Evolutionary conservation across 2,329 filamentous ascomycete species (phyloP).

Genomic region (Fusarium oligoseptatum): DNA sequence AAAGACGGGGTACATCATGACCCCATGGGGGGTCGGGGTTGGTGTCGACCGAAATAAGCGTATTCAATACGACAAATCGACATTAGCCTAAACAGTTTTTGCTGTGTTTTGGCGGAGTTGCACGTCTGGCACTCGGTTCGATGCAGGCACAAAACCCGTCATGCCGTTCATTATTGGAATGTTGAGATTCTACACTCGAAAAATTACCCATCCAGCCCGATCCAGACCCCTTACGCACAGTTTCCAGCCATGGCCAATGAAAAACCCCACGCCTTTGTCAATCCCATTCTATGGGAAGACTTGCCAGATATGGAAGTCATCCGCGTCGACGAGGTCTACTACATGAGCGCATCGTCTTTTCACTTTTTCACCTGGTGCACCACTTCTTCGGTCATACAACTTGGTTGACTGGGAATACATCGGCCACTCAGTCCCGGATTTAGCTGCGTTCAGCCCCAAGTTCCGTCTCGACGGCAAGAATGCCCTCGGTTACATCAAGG

Average conservation of each 20-base stretch:
- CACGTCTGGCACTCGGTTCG: background rate
- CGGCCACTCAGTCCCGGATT: slow-evolving; percentile 55
- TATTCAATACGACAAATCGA: background rate
- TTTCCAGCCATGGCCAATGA: background rate
- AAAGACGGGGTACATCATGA: background rate
- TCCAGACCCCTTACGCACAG: background rate
- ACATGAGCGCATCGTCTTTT: slow-evolving; percentile 68
- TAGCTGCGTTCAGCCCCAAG: slow-evolving; percentile 9
- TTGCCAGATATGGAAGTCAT: slow-evolving; percentile 68
- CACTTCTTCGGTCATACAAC: slow-evolving; percentile 67
- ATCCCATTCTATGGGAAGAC: slow-evolving; percentile 68
- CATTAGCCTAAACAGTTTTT: background rate
- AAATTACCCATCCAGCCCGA: background rate
- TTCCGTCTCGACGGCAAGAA: slow-evolving; percentile 53
- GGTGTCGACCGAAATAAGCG: background rate
- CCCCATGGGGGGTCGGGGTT: background rate
- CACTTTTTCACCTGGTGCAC: slow-evolving; percentile 69
- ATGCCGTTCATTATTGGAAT: background rate
- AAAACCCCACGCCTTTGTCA: slow-evolving; percentile 36
- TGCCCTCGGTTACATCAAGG: slow-evolving; percentile 62
- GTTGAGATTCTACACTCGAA: background rate
- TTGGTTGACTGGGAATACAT: slow-evolving; percentile 65
- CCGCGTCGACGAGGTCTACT: slow-evolving; percentile 63
- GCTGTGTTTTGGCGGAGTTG: background rate
- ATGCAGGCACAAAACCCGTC: background rate